Base-by-base conservation (phyloP, 1,284 basidiomycete genomes). In the Marasmius fiardii region DNA sequence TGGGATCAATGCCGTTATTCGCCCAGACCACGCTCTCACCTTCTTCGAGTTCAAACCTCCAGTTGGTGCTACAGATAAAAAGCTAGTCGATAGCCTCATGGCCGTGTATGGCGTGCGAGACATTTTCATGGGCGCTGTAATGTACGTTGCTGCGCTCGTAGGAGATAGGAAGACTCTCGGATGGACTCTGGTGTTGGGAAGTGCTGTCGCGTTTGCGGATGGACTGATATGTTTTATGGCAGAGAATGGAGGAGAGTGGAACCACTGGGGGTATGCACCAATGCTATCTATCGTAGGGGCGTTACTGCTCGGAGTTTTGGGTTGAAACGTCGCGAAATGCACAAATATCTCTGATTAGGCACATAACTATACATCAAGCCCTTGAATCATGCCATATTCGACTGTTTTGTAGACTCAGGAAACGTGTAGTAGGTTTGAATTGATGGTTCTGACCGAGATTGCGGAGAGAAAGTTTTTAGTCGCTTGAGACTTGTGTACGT, bases 31-130 rank as follows among this genome's bases (percentile, higher is more conserved):
- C 43, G 55, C 55, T 18, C 50, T 56, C 21, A 34, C 33, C 12
- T 48, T 53, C 35, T 56, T 56, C 51, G 51, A 53, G 18, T 47
- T 56, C 41, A 18, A 33, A 20, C 18, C 51, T 8, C 51, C 51
- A 31, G 26, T 24, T 16, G 23, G n/a, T n/a, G 20, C 51, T 5
- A 11, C 44, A 7, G 55, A 52, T 20, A 21, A 43, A 21, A 31
- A 53, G 11, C 23, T 53, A 7, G 55, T 56, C 18, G 55, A 56
- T 39, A 39, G 51, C 51, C 55, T 56, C 6, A 53, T 53, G 55
- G 39, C 43, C 20, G 43, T 53, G 1, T 53, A 56, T 20, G 51
- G 51, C 24, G 26, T 37, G 11, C 37, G 55, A 18, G 55, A 56
- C 51, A 53, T 53, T 14, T 56, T 53, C 31, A 56, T 56, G 55